Evolutionary conservation across 768 basidiomycete species (phyloP).

Genomic region (Agrocybe praecox): DNA sequence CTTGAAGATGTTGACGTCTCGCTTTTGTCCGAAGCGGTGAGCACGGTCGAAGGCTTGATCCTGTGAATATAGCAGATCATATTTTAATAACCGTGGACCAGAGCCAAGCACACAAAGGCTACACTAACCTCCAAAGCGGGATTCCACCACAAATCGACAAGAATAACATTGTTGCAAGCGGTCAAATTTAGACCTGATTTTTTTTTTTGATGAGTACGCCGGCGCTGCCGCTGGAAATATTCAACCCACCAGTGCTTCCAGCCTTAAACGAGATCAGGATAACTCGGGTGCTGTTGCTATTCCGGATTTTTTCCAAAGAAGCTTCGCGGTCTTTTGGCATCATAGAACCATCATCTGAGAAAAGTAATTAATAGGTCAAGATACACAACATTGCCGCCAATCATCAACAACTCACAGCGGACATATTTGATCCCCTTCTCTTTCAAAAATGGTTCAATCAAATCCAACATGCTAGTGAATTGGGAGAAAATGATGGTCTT

Average conservation of each 20-base stretch:
- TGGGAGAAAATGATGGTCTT: constrained; percentile 98
- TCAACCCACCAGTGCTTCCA: constrained; percentile 78
- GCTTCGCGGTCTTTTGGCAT: constrained; percentile 72
- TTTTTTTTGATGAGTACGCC: constrained; percentile 3
- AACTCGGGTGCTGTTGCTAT: constrained; percentile 56
- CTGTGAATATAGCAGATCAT: constrained; percentile 29
- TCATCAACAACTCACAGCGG: constrained; percentile 67
- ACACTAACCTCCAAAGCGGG: constrained; percentile 77
- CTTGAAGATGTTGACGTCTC: constrained; percentile 87
- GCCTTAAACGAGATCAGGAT: constrained; percentile 98
- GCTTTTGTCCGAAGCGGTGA: constrained; percentile 87
- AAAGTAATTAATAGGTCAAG: neutral
- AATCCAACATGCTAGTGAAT: constrained; percentile 84
- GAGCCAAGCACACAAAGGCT: constrained; percentile 12
- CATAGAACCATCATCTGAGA: constrained; percentile 89
- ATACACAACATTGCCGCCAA: neutral
- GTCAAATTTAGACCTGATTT: constrained; percentile 82
- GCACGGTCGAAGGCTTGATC: constrained; percentile 95
- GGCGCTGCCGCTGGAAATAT: neutral
- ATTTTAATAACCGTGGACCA: neutral
- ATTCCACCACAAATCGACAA: constrained; percentile 96
- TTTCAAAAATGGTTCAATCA: constrained; percentile 84
- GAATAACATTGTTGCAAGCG: constrained; percentile 91
- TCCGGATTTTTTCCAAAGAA: constrained; percentile 73
- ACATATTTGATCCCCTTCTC: constrained; percentile 71